A percentile compares a stretch with the other conserved stretches of the same genome.
These are phyloP conservation scores for Arxiozyma heterogenica DNA, from an alignment of 1,139 yeast species.

Conservation along the genomic window DNA sequence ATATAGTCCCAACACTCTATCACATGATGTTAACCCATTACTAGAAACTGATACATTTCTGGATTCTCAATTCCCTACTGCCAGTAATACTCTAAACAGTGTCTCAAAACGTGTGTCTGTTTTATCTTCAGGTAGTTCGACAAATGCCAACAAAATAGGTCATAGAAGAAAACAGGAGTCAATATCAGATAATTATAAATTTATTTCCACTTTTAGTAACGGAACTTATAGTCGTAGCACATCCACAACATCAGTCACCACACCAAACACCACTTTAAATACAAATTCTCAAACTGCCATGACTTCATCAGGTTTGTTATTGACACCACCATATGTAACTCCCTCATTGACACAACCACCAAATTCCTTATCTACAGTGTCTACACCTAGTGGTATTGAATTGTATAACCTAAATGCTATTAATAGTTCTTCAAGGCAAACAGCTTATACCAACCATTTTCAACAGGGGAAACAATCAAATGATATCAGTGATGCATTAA, in stretches of 20 bases:
- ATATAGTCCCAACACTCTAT: constrained; percentile 6
- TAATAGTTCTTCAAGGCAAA: not conserved
- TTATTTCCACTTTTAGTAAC: constrained; percentile 6
- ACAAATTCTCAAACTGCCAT: constrained; percentile 7
- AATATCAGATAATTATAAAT: constrained; percentile 19
- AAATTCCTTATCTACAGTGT: constrained; percentile 16
- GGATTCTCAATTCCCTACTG: constrained; percentile 14
- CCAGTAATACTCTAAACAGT: not conserved
- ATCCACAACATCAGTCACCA: not conserved
- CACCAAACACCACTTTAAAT: constrained; percentile 2
- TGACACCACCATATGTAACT: constrained; percentile 19
- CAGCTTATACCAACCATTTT: not conserved
- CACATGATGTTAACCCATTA: constrained; percentile 2
- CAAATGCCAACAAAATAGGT: constrained; percentile 5
- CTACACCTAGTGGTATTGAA: constrained; percentile 18
- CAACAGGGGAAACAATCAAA: not conserved
- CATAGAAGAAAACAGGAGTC: constrained; percentile 25
- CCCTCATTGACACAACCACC: constrained; percentile 15
- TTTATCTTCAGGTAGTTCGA: not conserved
- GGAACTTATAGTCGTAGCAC: constrained; percentile 1
- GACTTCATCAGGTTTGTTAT: constrained; percentile 10
- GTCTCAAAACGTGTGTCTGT: not conserved
- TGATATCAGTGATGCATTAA: not conserved
- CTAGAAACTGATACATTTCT: constrained; percentile 15
- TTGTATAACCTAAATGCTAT: not conserved